A percentile compares a stretch with the other conserved stretches of the same genome.
Conservation (phyloP, 1,139 yeast genomes). For the Lodderomyces metapsilosis region DNA sequence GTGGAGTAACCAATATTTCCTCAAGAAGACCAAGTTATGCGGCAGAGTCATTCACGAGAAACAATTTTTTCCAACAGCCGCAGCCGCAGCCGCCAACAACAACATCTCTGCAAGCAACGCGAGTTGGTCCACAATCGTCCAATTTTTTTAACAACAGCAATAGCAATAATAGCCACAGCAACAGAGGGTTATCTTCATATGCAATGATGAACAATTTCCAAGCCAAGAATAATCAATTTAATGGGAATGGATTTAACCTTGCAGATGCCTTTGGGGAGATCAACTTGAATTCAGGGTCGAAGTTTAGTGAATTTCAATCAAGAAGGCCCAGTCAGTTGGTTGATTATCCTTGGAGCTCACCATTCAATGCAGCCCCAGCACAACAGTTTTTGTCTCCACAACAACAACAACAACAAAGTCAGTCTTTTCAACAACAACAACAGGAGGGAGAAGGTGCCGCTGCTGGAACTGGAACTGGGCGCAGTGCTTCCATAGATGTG, state of each 20-base stretch:
- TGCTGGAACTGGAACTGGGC: background rate
- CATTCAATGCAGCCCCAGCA: conserved; percentile 9
- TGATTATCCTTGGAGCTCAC: conserved; percentile 22
- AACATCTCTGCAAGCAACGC: conserved; percentile 11
- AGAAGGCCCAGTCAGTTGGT: conserved; percentile 48
- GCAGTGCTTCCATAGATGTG: conserved; percentile 4
- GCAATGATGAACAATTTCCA: conserved; percentile 26
- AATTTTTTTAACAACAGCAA: conserved; percentile 10
- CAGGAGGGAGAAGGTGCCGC: too few relatives aligned
- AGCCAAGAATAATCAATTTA: conserved; percentile 9
- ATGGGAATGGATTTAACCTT: conserved; percentile 22
- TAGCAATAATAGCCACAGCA: conserved; percentile 1
- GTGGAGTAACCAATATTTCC: conserved; percentile 60
- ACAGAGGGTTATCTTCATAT: conserved; percentile 15
- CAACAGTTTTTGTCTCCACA: conserved; percentile 5
- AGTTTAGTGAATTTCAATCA: conserved; percentile 41
- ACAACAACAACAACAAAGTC: conserved; percentile 8
- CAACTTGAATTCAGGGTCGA: conserved; percentile 34
- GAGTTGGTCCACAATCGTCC: conserved; percentile 9
- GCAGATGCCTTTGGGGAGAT: conserved; percentile 29
- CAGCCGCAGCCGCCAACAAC: conserved; percentile 5
- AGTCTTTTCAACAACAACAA: background rate
- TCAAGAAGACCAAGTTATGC: conserved; percentile 66
- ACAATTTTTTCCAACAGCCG: conserved; percentile 15
- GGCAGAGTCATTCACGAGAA: conserved; percentile 56